Percentiles rank a stretch among this genome's conserved stretches.
Conservation (phyloP, 441 rosid genomes). For the Manihot esculenta region DNA sequence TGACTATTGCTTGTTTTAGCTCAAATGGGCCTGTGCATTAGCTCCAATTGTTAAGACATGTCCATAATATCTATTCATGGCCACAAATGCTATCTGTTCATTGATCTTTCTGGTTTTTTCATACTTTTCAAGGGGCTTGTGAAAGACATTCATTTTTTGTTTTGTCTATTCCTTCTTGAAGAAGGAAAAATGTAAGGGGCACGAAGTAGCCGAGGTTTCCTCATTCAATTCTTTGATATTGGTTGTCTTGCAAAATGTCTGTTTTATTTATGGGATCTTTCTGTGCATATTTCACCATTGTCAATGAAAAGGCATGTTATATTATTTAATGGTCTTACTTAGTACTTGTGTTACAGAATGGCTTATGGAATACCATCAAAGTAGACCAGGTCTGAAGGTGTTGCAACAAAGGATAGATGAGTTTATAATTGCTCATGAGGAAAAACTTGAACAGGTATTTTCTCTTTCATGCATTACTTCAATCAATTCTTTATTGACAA, state of each 20-base stretch:
- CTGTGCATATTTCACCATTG: neutral
- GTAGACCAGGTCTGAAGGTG: slow-evolving; percentile 74
- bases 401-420: slow-evolving; percentile 83
- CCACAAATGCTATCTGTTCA: neutral
- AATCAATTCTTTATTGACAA: neutral
- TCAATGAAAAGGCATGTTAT: neutral
- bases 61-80: neutral
- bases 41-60: neutral
- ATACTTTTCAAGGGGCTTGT: neutral
- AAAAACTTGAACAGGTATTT: slow-evolving; percentile 68
- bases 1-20: neutral
- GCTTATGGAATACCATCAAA: slow-evolving; percentile 64
- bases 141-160: neutral
- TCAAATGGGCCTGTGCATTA: neutral
- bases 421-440: slow-evolving; percentile 68
- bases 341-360: slow-evolving; percentile 58
- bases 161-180: neutral
- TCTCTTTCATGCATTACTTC: neutral
- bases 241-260: neutral
- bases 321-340: slow-evolving; percentile 17
- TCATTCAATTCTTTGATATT: neutral
- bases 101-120: neutral
- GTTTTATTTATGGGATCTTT: neutral
- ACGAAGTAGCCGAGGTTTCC: neutral
- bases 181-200: neutral